These are phyloP conservation scores for Astrocystis sublimbata DNA, from an alignment of 495 filamentous ascomycete genomes.

Conservation along the genomic window DNA sequence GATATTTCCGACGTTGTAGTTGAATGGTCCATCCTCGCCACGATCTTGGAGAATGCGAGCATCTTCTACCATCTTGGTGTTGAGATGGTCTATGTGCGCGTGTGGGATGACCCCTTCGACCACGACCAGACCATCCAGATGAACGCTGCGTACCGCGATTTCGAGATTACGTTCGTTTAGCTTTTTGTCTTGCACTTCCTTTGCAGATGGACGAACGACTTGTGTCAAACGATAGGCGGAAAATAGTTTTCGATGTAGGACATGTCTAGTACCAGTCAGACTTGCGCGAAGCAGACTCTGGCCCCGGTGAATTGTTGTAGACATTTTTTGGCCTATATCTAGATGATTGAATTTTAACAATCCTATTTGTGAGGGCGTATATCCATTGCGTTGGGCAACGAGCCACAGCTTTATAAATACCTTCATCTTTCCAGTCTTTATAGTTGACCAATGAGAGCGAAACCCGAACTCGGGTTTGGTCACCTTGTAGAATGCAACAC, in stretches of 20 bases:
- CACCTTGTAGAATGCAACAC: not conserved
- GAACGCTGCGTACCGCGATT: conserved; percentile 50
- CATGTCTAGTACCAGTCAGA: not conserved
- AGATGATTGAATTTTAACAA: not conserved
- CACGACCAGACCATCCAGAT: conserved; percentile 61
- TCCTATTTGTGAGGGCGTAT: not conserved
- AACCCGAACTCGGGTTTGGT: conserved; percentile 17
- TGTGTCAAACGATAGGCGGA: conserved; percentile 7
- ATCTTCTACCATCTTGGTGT: conserved; percentile 54
- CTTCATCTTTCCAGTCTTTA: not conserved
- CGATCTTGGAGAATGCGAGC: conserved; percentile 41
- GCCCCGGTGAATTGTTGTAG: not conserved
- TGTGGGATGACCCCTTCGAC: conserved; percentile 51
- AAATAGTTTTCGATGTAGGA: not conserved
- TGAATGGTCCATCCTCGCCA: conserved; percentile 51
- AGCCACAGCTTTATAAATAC: conserved; percentile 9
- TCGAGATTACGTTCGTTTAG: conserved; percentile 47
- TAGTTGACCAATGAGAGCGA: conserved; percentile 7
- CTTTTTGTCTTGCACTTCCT: conserved; percentile 20
- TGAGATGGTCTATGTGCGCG: conserved; percentile 47
- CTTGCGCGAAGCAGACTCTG: not conserved
- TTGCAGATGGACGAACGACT: conserved; percentile 19
- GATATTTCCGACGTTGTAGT: conserved; percentile 57
- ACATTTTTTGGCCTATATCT: not conserved
- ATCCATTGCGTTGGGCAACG: not conserved